Evolutionary conservation across 225 moss, liverwort and hornwort genomes (phyloP).

Genomic region (Neckera pumila): DNA sequence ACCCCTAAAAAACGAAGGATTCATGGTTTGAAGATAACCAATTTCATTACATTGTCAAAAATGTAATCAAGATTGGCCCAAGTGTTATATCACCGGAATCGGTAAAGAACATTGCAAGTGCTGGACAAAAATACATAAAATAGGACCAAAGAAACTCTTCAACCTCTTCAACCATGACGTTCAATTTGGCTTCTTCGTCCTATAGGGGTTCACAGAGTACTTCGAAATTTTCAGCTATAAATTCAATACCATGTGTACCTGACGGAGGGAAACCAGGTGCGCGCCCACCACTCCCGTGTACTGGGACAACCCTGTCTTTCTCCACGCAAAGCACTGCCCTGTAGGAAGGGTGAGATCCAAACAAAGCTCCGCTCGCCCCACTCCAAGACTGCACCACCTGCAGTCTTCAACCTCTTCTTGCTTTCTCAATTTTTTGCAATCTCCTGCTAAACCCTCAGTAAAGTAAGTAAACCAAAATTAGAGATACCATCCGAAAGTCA

Average conservation of each 20-base stretch:
- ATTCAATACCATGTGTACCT: neutral
- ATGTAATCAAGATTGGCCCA: neutral
- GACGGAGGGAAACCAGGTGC: conserved; percentile 66
- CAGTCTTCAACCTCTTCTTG: conserved; percentile 2
- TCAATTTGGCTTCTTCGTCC: neutral
- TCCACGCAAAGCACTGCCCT: conserved; percentile 89
- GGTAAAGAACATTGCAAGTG: neutral
- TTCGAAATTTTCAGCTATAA: neutral
- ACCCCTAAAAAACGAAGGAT: neutral
- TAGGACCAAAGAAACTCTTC: neutral
- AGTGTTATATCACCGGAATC: neutral
- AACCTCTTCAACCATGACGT: neutral
- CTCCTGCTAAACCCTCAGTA: neutral
- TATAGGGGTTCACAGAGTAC: neutral
- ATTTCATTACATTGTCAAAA: neutral
- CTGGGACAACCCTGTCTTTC: conserved; percentile 48
- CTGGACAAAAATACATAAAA: neutral
- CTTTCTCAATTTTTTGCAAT: neutral
- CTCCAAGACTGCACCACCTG: conserved; percentile 62
- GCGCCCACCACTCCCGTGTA: conserved; percentile 78
- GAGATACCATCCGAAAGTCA: neutral
- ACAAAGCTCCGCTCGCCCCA: conserved; percentile 68
- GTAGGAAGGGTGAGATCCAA: conserved; percentile 69
- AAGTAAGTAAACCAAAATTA: neutral
- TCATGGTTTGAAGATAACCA: neutral